These are phyloP conservation scores for Polyporus tsugae DNA, from an alignment of 1,284 basidiomycete species.

Conservation along the genomic window DNA sequence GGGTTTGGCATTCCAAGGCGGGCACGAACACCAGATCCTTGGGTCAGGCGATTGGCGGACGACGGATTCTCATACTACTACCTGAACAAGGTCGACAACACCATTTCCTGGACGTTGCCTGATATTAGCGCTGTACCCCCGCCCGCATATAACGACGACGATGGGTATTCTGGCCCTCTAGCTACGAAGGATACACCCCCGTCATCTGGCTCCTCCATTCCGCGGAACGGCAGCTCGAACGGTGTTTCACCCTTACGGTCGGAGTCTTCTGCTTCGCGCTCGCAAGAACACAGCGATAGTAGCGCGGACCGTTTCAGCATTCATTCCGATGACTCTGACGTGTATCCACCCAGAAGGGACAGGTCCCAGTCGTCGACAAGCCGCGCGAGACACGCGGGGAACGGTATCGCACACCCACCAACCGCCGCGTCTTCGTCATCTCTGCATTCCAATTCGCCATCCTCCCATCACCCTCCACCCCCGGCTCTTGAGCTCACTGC, in stretches of 20 bases:
- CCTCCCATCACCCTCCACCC: slow-evolving; percentile 4
- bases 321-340: slow-evolving; percentile 80
- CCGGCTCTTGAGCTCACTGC: slow-evolving; percentile 60
- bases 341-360: slow-evolving; percentile 63
- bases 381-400: slow-evolving; percentile 20
- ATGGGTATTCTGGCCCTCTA: slow-evolving; percentile 14
- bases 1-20: slow-evolving; percentile 70
- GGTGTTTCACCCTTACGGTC: slow-evolving; percentile 43
- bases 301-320: slow-evolving; percentile 48
- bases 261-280: slow-evolving; percentile 29
- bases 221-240: slow-evolving; percentile 33
- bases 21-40: slow-evolving; percentile 75
- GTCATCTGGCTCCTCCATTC: slow-evolving; percentile 18
- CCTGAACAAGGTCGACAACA: slow-evolving; percentile 75
- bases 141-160: slow-evolving; percentile 30
- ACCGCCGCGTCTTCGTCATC: slow-evolving; percentile 12
- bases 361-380: slow-evolving; percentile 37
- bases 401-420: slow-evolving; percentile 25
- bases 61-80: slow-evolving; percentile 89
- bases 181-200: slow-evolving; percentile 17
- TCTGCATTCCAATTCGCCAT: slow-evolving; percentile 15
- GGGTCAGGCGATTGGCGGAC: slow-evolving; percentile 82
- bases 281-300: slow-evolving; percentile 43
- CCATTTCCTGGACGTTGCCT: slow-evolving; percentile 74
- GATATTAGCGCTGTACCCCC: slow-evolving; percentile 26